These are phyloP conservation scores for Peronosclerospora sorghi DNA, from an alignment of 352 stramenopile species.

Conservation along the genomic window DNA sequence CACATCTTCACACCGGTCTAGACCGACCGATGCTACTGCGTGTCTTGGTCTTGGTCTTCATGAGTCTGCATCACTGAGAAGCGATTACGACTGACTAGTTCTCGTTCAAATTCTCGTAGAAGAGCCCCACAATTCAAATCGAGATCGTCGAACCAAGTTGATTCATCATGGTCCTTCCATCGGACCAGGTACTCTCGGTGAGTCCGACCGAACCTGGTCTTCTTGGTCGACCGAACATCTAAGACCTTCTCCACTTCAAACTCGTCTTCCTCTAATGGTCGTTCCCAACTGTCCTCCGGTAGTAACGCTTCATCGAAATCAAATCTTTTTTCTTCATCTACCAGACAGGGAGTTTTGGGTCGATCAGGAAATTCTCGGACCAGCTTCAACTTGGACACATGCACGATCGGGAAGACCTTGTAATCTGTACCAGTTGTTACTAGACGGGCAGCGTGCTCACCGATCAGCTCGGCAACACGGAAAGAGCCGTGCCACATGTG, in stretches of 20 bases:
- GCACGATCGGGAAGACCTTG: not conserved
- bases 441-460: not conserved
- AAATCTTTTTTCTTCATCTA: too few species aligned
- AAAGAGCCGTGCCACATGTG: not conserved
- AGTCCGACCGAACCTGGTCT: too few species aligned
- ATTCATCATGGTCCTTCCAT: not conserved
- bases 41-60: too few species aligned
- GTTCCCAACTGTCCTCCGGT: not conserved
- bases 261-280: not conserved
- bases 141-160: not conserved
- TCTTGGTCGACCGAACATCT: too few species aligned
- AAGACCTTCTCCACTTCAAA: not conserved
- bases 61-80: too few species aligned
- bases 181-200: not conserved
- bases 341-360: too few species aligned
- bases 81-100: too few species aligned
- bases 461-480: not conserved
- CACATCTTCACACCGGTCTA: too few species aligned
- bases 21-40: too few species aligned
- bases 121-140: not conserved
- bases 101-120: not conserved
- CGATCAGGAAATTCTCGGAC: not conserved
- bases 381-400: not conserved
- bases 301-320: not conserved
- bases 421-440: not conserved